Evolutionary conservation across 2,329 filamentous ascomycete species (phyloP), one percentile per base, ranked within the genome.

Genomic region (Exophiala oligosperma): DNA sequence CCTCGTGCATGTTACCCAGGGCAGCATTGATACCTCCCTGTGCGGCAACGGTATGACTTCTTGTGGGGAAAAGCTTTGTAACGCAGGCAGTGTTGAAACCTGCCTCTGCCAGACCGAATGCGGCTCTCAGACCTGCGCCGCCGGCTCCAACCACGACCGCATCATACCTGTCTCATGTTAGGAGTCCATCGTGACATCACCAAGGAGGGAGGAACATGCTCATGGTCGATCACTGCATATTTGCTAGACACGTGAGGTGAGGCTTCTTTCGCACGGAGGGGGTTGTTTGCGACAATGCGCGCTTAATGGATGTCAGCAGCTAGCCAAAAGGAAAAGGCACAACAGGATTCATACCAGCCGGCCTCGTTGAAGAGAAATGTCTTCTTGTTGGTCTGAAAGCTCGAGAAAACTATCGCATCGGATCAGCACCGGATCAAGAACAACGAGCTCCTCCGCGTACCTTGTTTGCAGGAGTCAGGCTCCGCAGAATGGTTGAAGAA

Each of bases 191-290:
- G 23, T 48, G 14, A 35, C 4, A 14, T 12, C 23, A 24, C 11
- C 14, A 7, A 23, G 11, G 7, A 4, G 37, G 37, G 40, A 23
- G 6, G 40, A 17, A 43, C 40, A 9, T 43, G 21, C 40, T 43
- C 32, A 35, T 35, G 29, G 11, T 91, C 89, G 76, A 99, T 92
- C 70, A 99, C 90, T 51, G 92, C 90, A 77, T 99, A 97, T 78
- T 96, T 94, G 76, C 83, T 88, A 76, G 87, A 90, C 70, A 96
- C 84, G 73, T 91, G 90, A 49, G 90, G 87, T 64, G 90, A 90
- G 32, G 92, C 92, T 81, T 97, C 92, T 81, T 95, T 96, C 57
- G 93, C 94, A 75, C 92, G 88, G 66, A 97, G 83, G 67, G 91
- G 90, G 68, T 87, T 85, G 77, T 89, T 93, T 69, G 89, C 87